These are phyloP conservation scores for Trypanosoma melophagium DNA, from an alignment of 208 protist species.

Conservation along the genomic window DNA sequence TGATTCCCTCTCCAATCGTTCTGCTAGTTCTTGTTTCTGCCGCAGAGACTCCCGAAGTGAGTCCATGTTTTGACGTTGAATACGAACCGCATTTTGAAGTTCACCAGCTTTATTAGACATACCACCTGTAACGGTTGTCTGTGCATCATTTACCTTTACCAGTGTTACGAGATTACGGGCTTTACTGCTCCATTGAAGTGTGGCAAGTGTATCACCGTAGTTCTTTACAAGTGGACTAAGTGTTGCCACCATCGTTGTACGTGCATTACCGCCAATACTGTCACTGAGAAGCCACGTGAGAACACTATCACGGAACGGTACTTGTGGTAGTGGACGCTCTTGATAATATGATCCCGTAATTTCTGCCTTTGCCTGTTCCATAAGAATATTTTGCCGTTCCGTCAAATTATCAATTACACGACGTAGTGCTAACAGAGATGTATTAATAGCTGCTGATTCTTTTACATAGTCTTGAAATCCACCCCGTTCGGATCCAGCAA, in stretches of 20 bases:
- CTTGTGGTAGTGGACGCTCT: constrained; percentile 80
- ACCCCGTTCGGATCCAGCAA: constrained; percentile 88
- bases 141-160: constrained; percentile 83
- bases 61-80: constrained; percentile 86
- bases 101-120: constrained; percentile 67
- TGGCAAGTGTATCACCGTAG: constrained; percentile 86
- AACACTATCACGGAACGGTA: constrained; percentile 87
- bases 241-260: constrained; percentile 90
- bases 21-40: constrained; percentile 62
- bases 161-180: constrained; percentile 86
- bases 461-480: constrained; percentile 91
- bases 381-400: constrained; percentile 88
- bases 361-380: constrained; percentile 80
- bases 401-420: constrained; percentile 87
- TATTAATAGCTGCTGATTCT: constrained; percentile 91
- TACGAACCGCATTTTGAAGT: constrained; percentile 71
- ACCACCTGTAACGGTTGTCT: constrained; percentile 70
- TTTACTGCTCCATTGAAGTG: constrained; percentile 91
- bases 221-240: constrained; percentile 88
- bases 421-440: constrained; percentile 82
- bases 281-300: constrained; percentile 91
- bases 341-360: constrained; percentile 64
- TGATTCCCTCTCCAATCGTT: constrained; percentile 59
- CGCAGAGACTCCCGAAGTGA: constrained; percentile 69
- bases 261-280: constrained; percentile 90